Evolutionary conservation across 192 early-diverging fungal genomes (phyloP), one percentile per base, ranked within the genome.

Genomic region (Backusella tuberculispora): DNA sequence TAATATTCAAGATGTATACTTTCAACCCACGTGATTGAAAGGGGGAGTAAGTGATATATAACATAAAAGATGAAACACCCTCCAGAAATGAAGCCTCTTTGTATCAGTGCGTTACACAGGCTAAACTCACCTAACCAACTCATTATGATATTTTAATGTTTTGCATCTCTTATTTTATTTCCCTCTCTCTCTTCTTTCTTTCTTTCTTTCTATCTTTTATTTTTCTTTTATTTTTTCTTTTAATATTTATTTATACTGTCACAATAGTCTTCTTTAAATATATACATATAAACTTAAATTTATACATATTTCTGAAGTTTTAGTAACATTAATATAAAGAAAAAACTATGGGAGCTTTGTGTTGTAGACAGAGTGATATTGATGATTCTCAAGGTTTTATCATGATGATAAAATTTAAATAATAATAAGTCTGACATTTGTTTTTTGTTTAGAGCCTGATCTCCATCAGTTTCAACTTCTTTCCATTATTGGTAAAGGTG

Each of bases 401-500:
- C 29, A 71, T 71, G 34, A 6, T 6, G 37, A 48, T 0, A 15
- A 24, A 15, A 38, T n/a, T n/a, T 13, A 19, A 50, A 29, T 37
- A 40, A 74, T 7, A 42, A 34, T 44, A 41, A 44, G 8, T 63
- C 46, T 67, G 13, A 69, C 65, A 8, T 38, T 15, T 24, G 2
- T 53, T n/a, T 34, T 1, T 41, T 19, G 9, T 46, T 1, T 41
- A 70, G 67, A 63, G 48, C 60, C 69, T 63, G 66, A 78, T 41
- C 48, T 63, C 10, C 44, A 66, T 65, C 91, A 96, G 66, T 96
- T 96, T 83, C 85, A 92, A 41, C 76, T 96, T 63, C 82, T 93
- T 26, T 78, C 89, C 40, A 88, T 88, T 63, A 88, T 96, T 78
- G 95, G 95, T 3, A 88, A 90, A 80, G 95, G 95, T 15, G 92